Conservation (phyloP, 495 filamentous ascomycete genomes). For the Hypoxylon rickii region DNA sequence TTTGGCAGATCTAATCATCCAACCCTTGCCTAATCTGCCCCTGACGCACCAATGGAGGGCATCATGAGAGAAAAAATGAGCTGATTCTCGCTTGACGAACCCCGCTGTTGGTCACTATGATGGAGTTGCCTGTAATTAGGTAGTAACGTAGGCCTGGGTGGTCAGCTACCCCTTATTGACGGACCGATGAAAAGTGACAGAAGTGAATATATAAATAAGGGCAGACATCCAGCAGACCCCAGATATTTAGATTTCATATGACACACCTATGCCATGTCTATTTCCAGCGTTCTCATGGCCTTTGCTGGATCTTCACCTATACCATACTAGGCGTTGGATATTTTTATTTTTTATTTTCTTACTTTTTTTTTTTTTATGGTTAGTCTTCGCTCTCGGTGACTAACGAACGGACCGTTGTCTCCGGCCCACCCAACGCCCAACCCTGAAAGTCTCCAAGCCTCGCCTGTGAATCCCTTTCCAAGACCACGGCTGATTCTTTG, state of each 20-base stretch:
- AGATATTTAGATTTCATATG: neutral
- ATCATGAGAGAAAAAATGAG: slow-evolving; percentile 34
- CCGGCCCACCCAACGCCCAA: no score
- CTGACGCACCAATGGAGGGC: slow-evolving; percentile 29
- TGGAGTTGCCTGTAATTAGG: slow-evolving; percentile 26
- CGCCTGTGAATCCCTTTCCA: neutral
- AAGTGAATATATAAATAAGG: slow-evolving; percentile 21
- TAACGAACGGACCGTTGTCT: no score
- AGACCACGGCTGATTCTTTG: neutral
- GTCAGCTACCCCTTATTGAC: slow-evolving; percentile 21
- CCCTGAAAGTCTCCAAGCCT: no score
- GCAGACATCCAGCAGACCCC: neutral
- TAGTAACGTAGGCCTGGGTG: slow-evolving; percentile 23
- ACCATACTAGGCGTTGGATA: no score
- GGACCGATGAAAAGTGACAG: slow-evolving; percentile 25
- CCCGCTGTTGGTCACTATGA: slow-evolving; percentile 30
- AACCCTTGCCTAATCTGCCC: slow-evolving; percentile 30
- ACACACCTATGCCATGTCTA: neutral
- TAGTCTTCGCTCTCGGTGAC: no score
- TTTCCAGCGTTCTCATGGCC: no score
- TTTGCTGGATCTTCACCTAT: no score
- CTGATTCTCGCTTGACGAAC: slow-evolving; percentile 35
- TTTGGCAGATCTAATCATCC: slow-evolving; percentile 26
- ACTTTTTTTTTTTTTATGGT: no score
- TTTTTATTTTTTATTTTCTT: no score